Evolutionary conservation across 257 asterid species (phyloP), one percentile per base, ranked within the genome.

Genomic region (Mentha longifolia): DNA sequence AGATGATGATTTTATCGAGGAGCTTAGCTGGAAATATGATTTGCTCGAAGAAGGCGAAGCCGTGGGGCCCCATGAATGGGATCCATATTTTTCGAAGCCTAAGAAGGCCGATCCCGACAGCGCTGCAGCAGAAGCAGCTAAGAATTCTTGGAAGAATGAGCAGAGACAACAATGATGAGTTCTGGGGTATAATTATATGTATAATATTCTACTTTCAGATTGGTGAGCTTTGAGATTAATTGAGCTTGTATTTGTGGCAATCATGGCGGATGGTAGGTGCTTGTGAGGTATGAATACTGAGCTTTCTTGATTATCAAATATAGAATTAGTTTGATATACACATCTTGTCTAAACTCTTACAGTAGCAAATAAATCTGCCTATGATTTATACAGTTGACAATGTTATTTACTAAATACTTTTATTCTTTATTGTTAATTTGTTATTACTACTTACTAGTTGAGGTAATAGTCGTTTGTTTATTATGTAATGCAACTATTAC

Each of bases 1-100:
- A 47, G 81, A 86, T 41, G 87, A 85, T 57, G 61, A 81, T 61
- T 80, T 79, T n/a, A 75, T 75, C 1, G 97, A 88, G 82, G 92
- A 82, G 73, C 78, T 89, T 6, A 84, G 89, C 54, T 92, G 98
- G 98, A 92, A 92, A 74, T 89, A 92, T 71, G 83, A 83, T 35
- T 74, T 92, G 75, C 19, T 83, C 22, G 95, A 79, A 30, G 90
- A 87, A 68, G 95, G 89, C 20, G 67, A 80, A 68, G 61, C 68
- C 7, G 22, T 78, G 31, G 77, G 82, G 52, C 85, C 89, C 71
- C 97, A 89, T 60, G 95, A 85, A 78, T 92, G 96, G 96, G 98
- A 92, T 83, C 89, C 96, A 42, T 90, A 74, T 75, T 92, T 92
- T 68, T 81, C 87, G 2, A 80, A 83, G 76, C 85, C 80, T 6